Evolutionary conservation across 2,329 filamentous ascomycete genomes (phyloP), one percentile per base, ranked within the genome.

Genomic region (Didymella pomorum): DNA sequence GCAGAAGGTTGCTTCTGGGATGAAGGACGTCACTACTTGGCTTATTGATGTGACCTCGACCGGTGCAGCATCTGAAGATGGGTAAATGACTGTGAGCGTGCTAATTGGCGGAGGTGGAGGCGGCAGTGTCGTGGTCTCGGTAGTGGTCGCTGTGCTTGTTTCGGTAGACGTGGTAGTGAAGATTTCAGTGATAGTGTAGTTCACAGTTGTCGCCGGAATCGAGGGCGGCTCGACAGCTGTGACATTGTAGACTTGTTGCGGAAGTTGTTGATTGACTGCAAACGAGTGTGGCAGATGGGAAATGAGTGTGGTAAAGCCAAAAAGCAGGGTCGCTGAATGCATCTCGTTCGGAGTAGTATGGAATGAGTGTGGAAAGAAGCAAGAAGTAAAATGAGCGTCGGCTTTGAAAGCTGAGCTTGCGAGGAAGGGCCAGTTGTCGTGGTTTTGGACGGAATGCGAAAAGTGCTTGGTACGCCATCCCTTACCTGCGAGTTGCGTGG

Each of bases 1-100:
- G 63, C 79, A 82, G 41, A 78, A 76, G 3, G 79, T 80, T 61
- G 74, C 77, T 55, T 78, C 68, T 0, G 79, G 78, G 9, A 79
- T 67, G 59, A 75, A 81, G 0, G 78, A 78, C 9, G 77, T 78
- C 23, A 80, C 71, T 10, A 80, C 67, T 61, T 81, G 79, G 63
- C 79, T 80, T 58, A 80, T 76, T 26, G 70, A 58, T 1, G 78
- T 80, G 10, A 81, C 69, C 14, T 78, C 69, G 2, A 81, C 65
- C 0, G 76, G 74, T 16, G 71, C 66, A n/a, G 79, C 79, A 49
- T 75, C 75, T 2, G 79, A 79, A 11, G 79, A 81, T 4, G 79
- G 79, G 33, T 73, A 79, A 23, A 81, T 68, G 39, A 77, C 68
- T 31, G 75, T 77, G 52, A 77, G 65, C 20, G 78, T 67, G 4